phyloP scores from a whole-genome alignment of 192 early-diverging fungal genomes.

The Backusella luteola region DNA sequence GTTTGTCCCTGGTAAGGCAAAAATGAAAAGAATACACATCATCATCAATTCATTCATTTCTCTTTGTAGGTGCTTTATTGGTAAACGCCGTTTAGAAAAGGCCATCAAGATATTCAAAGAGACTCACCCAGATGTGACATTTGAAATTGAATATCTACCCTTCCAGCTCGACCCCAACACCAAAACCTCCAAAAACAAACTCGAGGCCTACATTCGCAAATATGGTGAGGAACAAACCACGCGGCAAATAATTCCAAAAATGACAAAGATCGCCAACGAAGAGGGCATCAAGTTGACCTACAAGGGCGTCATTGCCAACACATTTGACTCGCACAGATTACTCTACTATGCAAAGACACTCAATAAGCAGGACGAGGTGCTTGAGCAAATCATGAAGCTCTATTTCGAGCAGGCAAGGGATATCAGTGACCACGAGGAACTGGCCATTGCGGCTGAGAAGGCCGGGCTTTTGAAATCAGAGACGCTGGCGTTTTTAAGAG shows the following conservation, averaged over 20 bases:
- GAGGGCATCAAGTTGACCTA: constrained; percentile 70
- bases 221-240: constrained; percentile 60
- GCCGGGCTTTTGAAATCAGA: constrained; percentile 57
- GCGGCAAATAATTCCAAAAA: constrained; percentile 48
- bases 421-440: constrained; percentile 55
- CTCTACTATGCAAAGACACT: constrained; percentile 52
- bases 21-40: background rate
- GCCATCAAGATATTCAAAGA: constrained; percentile 47
- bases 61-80: constrained; percentile 59
- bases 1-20: constrained; percentile 61
- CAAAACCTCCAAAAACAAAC: constrained; percentile 48
- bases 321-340: constrained; percentile 64
- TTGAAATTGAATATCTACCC: constrained; percentile 64
- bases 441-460: constrained; percentile 55
- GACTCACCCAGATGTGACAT: constrained; percentile 52
- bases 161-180: constrained; percentile 65
- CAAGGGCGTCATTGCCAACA: constrained; percentile 63
- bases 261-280: constrained; percentile 53
- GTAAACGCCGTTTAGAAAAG: constrained; percentile 70
- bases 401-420: constrained; percentile 77
- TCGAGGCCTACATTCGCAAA: constrained; percentile 56
- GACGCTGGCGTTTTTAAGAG: constrained; percentile 50
- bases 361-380: constrained; percentile 54
- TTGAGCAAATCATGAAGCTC: constrained; percentile 59
- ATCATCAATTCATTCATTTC: background rate